Conservation (phyloP, 2,329 filamentous ascomycete genomes). For the Blastomyces gilchristii region DNA sequence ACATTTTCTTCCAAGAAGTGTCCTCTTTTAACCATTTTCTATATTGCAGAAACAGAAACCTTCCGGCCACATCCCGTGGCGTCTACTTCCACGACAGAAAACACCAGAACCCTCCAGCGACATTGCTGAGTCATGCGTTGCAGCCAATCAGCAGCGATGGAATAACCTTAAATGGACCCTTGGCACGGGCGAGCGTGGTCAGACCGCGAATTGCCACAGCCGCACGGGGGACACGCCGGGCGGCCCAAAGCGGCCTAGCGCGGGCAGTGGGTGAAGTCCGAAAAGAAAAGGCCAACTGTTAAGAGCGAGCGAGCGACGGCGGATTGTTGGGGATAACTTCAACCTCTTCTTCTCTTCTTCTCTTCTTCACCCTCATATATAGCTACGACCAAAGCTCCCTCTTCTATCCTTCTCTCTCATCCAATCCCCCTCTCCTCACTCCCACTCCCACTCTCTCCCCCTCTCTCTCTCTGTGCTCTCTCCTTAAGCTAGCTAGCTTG, state of each 20-base stretch:
- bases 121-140: constrained; percentile 22
- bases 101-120: neutral
- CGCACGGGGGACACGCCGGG: neutral
- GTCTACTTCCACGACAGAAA: neutral
- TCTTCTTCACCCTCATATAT: too few species aligned
- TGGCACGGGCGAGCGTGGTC: too few species aligned
- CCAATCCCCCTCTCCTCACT: too few species aligned
- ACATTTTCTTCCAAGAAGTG: neutral
- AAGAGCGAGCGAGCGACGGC: too few species aligned
- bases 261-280: constrained; percentile 10
- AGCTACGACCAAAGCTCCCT: too few species aligned
- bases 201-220: neutral
- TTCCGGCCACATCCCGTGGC: neutral
- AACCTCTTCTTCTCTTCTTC: neutral
- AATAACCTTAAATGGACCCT: constrained; percentile 29
- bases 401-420: too few species aligned
- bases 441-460: constrained; percentile 1
- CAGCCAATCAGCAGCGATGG: constrained; percentile 29
- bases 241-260: constrained; percentile 10
- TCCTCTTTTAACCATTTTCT: too few species aligned
- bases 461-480: constrained; percentile 13
- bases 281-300: constrained; percentile 32
- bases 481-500: constrained; percentile 8
- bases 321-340: too few species aligned
- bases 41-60: too few species aligned